Evolutionary conservation across 2,329 filamentous ascomycete species (phyloP).

Genomic region (Hypoxylon sp.): DNA sequence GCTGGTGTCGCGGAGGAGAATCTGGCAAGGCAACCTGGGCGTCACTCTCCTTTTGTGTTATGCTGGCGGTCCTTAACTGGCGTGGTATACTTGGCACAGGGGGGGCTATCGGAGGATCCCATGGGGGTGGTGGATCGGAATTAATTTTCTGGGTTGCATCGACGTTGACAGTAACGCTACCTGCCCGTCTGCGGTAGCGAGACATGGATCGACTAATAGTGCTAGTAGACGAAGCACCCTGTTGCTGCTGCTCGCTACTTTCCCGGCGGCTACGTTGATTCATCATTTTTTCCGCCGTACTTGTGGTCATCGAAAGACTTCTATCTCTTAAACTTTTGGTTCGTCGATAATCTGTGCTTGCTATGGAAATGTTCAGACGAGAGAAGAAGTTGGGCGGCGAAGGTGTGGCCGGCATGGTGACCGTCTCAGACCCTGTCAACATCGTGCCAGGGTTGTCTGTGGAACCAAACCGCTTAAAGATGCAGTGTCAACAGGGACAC

Average conservation of each 20-base stretch:
- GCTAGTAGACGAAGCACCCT: slow-evolving; percentile 42
- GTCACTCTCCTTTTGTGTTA: slow-evolving; percentile 41
- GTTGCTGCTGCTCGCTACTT: slow-evolving; percentile 39
- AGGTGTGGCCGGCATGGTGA: slow-evolving; percentile 38
- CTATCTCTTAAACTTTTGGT: slow-evolving; percentile 53
- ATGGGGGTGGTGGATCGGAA: slow-evolving; percentile 45
- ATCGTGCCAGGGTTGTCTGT: slow-evolving; percentile 37
- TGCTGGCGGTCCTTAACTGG: slow-evolving; percentile 40
- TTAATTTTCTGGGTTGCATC: slow-evolving; percentile 48
- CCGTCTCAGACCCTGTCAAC: slow-evolving; percentile 40
- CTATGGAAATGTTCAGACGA: slow-evolving; percentile 17
- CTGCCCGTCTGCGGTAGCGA: slow-evolving; percentile 51
- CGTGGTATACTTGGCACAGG: slow-evolving; percentile 51
- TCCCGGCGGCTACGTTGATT: slow-evolving; percentile 35
- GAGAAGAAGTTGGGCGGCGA: slow-evolving; percentile 49
- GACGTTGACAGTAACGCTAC: slow-evolving; percentile 47
- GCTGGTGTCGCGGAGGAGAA: slow-evolving; percentile 42
- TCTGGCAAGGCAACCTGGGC: slow-evolving; percentile 26
- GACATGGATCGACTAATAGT: slow-evolving; percentile 53
- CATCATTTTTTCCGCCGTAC: slow-evolving; percentile 36
- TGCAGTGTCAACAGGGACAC: slow-evolving; percentile 23
- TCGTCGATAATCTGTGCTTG: slow-evolving; percentile 38
- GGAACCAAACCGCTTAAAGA: slow-evolving; percentile 40
- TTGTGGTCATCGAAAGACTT: slow-evolving; percentile 48
- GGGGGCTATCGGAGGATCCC: slow-evolving; percentile 42